Evolutionary conservation across 495 filamentous ascomycete species (phyloP).

Genomic region (Sphaerosporella brunnea): DNA sequence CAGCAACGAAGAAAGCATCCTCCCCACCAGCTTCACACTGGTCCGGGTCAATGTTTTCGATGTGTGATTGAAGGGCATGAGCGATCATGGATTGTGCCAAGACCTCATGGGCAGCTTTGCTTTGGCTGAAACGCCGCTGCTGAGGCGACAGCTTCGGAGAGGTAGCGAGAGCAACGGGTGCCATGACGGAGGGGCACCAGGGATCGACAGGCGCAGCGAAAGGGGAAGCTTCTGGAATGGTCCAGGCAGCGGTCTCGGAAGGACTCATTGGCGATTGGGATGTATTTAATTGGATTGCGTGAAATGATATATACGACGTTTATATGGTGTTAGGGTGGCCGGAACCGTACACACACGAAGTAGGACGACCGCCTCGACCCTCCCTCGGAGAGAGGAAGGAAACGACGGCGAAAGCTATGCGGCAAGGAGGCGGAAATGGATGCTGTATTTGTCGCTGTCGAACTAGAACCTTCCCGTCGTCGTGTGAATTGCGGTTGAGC

Average conservation of each 20-base stretch:
- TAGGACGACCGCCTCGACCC: constrained; percentile 27
- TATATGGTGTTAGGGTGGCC: constrained; percentile 24
- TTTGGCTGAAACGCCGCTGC: constrained; percentile 22
- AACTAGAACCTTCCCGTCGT: constrained; percentile 17
- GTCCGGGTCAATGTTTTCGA: constrained; percentile 66
- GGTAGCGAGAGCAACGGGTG: constrained; percentile 19
- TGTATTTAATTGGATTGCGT: not conserved
- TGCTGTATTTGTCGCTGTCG: constrained; percentile 10
- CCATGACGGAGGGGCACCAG: constrained; percentile 22
- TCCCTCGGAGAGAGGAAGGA: constrained; percentile 27
- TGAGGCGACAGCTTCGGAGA: constrained; percentile 9
- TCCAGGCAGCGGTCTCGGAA: constrained; percentile 21
- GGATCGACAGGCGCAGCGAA: constrained; percentile 18
- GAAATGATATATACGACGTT: constrained; percentile 1
- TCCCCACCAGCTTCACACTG: constrained; percentile 76
- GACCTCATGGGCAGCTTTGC: constrained; percentile 9
- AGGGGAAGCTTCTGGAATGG: constrained; percentile 17
- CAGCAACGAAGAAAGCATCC: constrained; percentile 94
- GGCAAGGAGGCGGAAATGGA: constrained; percentile 19
- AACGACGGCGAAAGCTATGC: constrained; percentile 27
- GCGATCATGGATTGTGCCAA: constrained; percentile 41
- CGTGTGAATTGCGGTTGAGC: constrained; percentile 7
- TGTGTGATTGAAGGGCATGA: constrained; percentile 61
- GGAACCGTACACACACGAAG: constrained; percentile 24
- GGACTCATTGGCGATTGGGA: constrained; percentile 16